Evolutionary conservation across 805 yeast genomes (phyloP).

Genomic region (Candida krabiensis): DNA sequence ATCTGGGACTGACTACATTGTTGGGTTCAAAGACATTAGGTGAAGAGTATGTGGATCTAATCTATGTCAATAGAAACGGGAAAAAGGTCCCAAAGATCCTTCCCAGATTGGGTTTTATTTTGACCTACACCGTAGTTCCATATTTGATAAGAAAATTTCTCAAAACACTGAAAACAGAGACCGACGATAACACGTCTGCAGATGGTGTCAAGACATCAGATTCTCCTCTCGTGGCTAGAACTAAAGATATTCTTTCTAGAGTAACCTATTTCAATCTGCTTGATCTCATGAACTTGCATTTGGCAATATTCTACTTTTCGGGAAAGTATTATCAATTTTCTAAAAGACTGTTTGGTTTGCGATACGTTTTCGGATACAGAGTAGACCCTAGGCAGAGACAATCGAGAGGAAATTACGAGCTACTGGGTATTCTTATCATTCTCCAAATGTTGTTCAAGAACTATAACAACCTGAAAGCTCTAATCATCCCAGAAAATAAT

Average conservation of each 20-base stretch:
- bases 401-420: conserved; percentile 64
- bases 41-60: conserved; percentile 87
- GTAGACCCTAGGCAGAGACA: conserved; percentile 42
- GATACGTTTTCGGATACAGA: conserved; percentile 74
- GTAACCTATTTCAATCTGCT: conserved; percentile 46
- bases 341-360: conserved; percentile 74
- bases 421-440: conserved; percentile 65
- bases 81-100: conserved; percentile 42
- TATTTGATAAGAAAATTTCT: conserved; percentile 39
- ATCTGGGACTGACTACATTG: conserved; percentile 74
- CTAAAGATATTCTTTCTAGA: conserved; percentile 17
- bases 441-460: conserved; percentile 52
- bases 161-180: conserved; percentile 15
- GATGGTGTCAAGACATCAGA: conserved; percentile 3
- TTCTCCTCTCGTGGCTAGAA: neutral
- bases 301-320: conserved; percentile 77
- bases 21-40: conserved; percentile 82
- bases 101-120: conserved; percentile 57
- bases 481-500: conserved; percentile 5
- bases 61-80: conserved; percentile 60
- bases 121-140: conserved; percentile 65
- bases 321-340: conserved; percentile 81
- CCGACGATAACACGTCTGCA: conserved; percentile 18
- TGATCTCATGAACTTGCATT: conserved; percentile 65
- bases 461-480: conserved; percentile 30